Evolutionary conservation across 2,329 filamentous ascomycete genomes (phyloP).

Genomic region (Bipolaris bicolor): DNA sequence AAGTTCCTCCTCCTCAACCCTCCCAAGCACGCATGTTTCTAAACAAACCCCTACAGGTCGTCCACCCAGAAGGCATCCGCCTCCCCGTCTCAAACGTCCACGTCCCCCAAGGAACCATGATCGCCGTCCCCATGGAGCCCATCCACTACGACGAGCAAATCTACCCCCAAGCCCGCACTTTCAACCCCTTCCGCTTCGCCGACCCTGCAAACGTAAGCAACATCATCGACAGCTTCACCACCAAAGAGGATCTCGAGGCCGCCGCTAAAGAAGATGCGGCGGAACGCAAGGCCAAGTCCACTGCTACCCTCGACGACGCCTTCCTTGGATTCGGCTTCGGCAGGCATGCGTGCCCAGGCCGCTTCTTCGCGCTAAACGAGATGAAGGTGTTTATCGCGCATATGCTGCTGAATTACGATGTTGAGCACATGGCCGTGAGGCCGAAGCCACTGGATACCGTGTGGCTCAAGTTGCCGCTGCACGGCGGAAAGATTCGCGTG

Average conservation of each 20-base stretch:
- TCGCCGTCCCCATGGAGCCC: conserved; percentile 22
- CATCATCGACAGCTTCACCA: conserved; percentile 21
- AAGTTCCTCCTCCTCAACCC: not conserved
- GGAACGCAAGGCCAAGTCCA: conserved; percentile 20
- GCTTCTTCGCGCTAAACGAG: conserved; percentile 26
- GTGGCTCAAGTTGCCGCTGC: conserved; percentile 20
- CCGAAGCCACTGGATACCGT: conserved; percentile 20
- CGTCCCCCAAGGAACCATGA: conserved; percentile 20
- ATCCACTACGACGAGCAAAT: conserved; percentile 21
- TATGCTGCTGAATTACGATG: conserved; percentile 24
- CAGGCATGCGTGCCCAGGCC: conserved; percentile 20
- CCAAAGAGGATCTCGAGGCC: conserved; percentile 19
- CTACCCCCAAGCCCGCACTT: conserved; percentile 20
- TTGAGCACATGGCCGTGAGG: conserved; percentile 18
- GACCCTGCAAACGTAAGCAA: conserved; percentile 16
- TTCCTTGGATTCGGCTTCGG: conserved; percentile 28
- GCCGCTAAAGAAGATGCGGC: conserved; percentile 4
- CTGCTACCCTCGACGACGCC: conserved; percentile 23
- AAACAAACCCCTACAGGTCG: conserved; percentile 12
- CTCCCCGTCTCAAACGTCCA: conserved; percentile 15
- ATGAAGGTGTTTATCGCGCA: conserved; percentile 27
- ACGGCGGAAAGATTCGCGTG: conserved; percentile 14
- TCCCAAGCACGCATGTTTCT: not conserved
- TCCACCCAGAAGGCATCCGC: conserved; percentile 16
- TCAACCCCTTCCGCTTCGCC: conserved; percentile 24